phyloP scores from a whole-genome alignment of 768 basidiomycete genomes.

The Asterophora parasitica region DNA sequence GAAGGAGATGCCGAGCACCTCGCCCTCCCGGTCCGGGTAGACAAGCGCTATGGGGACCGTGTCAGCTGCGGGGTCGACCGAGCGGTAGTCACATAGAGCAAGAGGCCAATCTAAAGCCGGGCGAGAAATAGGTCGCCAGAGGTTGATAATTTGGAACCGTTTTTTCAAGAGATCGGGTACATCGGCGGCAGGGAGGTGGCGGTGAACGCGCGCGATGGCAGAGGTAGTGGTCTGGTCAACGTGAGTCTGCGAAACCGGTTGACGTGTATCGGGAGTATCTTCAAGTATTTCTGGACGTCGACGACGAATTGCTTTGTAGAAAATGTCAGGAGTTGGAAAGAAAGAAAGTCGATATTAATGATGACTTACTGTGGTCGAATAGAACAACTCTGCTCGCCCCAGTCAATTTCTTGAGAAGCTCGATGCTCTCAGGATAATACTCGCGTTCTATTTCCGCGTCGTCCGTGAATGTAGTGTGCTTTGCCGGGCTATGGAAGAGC shows the following conservation, averaged over 20 bases:
- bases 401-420: conserved; percentile 51
- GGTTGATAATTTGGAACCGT: conserved; percentile 47
- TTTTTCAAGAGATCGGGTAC: conserved; percentile 28
- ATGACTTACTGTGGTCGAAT: conserved; percentile 55
- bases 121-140: conserved; percentile 53
- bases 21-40: conserved; percentile 47
- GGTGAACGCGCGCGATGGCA: conserved; percentile 30
- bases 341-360: not conserved
- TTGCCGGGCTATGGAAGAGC: conserved; percentile 23
- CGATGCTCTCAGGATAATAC: conserved; percentile 56
- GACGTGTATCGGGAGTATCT: conserved; percentile 24
- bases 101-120: conserved; percentile 48
- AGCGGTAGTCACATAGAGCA: conserved; percentile 38
- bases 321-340: no score
- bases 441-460: conserved; percentile 43
- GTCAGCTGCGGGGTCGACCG: conserved; percentile 33
- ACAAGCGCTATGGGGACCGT: conserved; percentile 38
- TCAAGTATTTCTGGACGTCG: conserved; percentile 26
- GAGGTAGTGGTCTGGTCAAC: conserved; percentile 36
- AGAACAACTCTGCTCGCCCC: conserved; percentile 54
- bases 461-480: conserved; percentile 41
- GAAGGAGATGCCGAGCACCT: conserved; percentile 42
- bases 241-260: conserved; percentile 34
- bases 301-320: conserved; percentile 30
- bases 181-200: conserved; percentile 34